Evolutionary conservation across 2,329 filamentous ascomycete species (phyloP).

Genomic region (Periconia macrospinosa): DNA sequence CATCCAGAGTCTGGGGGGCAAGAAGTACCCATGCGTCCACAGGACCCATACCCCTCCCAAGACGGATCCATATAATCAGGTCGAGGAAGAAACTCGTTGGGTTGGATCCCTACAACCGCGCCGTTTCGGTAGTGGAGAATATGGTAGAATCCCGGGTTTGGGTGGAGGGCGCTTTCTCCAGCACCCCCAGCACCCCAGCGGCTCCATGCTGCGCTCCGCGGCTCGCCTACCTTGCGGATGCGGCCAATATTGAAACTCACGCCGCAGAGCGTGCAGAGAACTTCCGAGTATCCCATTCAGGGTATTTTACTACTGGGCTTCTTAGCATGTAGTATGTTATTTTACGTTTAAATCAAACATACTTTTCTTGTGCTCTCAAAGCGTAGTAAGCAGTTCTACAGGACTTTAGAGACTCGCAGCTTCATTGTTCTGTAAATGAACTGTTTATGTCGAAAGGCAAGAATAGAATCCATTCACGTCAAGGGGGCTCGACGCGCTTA

Average conservation of each 20-base stretch:
- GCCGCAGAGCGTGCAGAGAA: constrained; percentile 4
- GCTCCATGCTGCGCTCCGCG: constrained; percentile 6
- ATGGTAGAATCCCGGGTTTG: background rate
- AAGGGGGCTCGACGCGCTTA: too few species aligned
- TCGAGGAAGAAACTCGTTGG: background rate
- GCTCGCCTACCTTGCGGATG: constrained; percentile 4
- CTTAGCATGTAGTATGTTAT: too few species aligned
- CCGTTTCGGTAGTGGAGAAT: background rate
- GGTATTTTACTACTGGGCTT: too few species aligned
- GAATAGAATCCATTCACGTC: too few species aligned
- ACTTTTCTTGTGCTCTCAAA: too few species aligned
- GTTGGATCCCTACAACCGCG: background rate
- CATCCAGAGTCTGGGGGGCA: constrained; percentile 2
- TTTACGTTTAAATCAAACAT: too few species aligned
- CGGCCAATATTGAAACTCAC: constrained; percentile 13
- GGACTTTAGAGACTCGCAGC: too few species aligned
- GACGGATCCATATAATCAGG: too few species aligned
- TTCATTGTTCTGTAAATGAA: too few species aligned
- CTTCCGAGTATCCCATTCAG: background rate
- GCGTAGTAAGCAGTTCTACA: too few species aligned
- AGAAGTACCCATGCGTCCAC: background rate
- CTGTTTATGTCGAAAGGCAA: too few species aligned
- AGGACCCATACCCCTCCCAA: too few species aligned
- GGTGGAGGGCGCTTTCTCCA: background rate
- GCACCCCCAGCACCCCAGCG: background rate